phyloP scores from a whole-genome alignment of 1,284 basidiomycete species.

The Binderoboletus segoi region DNA sequence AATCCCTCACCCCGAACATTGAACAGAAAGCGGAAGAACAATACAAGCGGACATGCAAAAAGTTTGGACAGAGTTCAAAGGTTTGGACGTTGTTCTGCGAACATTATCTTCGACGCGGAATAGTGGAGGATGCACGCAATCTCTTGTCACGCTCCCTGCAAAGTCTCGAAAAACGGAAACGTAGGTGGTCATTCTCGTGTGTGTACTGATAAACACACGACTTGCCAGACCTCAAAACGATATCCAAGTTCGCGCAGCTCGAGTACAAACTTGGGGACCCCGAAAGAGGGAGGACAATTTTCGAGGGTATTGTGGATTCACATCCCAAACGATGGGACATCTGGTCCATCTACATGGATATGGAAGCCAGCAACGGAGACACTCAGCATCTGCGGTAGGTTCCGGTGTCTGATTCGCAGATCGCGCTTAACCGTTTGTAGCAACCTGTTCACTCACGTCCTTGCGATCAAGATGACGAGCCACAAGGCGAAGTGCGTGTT shows the following conservation, averaged over 20 bases:
- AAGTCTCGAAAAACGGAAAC: conserved; percentile 93
- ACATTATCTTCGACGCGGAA: conserved; percentile 71
- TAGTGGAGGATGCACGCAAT: conserved; percentile 81
- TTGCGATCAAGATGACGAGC: conserved; percentile 85
- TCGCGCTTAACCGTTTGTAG: conserved; percentile 41
- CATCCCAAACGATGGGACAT: conserved; percentile 95
- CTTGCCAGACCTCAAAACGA: conserved; percentile 84
- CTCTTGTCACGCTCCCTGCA: conserved; percentile 90
- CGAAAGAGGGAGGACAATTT: conserved; percentile 94
- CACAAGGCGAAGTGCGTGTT: conserved; percentile 87
- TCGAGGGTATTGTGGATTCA: conserved; percentile 94
- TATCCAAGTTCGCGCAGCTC: conserved; percentile 91
- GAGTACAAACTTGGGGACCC: conserved; percentile 95
- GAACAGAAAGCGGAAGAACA: conserved; percentile 84
- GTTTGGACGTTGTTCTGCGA: conserved; percentile 92
- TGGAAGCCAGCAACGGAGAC: conserved; percentile 81
- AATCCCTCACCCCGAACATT: conserved; percentile 7
- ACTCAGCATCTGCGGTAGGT: conserved; percentile 73
- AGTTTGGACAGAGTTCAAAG: conserved; percentile 90
- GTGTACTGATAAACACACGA: conserved; percentile 1
- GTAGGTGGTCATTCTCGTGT: conserved; percentile 52
- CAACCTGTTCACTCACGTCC: conserved; percentile 81
- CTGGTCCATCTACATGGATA: conserved; percentile 97
- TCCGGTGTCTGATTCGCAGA: conserved; percentile 1
- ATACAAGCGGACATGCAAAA: conserved; percentile 84